These are phyloP conservation scores for Abrus pulchellus DNA, from an alignment of 306 rosid species.

Conservation along the genomic window DNA sequence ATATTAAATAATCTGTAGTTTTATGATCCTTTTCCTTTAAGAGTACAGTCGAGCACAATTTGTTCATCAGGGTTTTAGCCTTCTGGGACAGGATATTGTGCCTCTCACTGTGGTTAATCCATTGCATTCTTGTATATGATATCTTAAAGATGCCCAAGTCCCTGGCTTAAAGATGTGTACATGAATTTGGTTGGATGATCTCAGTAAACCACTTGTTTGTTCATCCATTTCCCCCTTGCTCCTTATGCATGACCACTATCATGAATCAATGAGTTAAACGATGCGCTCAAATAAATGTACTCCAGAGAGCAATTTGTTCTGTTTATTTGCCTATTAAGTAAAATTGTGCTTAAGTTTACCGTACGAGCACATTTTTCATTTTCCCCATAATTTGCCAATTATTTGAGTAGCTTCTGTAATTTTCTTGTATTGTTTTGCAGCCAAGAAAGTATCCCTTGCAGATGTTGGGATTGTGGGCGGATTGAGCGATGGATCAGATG, in stretches of 20 bases:
- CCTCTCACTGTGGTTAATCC: not conserved
- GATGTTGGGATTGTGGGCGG: constrained; percentile 93
- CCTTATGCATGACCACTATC: constrained; percentile 1
- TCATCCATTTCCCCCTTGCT: constrained; percentile 16
- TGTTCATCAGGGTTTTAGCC: constrained; percentile 9
- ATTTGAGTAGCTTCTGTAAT: constrained; percentile 35
- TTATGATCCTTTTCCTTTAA: constrained; percentile 25
- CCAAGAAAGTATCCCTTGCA: constrained; percentile 80
- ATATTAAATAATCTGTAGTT: not conserved
- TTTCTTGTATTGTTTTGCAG: constrained; percentile 59
- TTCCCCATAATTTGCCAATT: not conserved
- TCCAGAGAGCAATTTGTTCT: not conserved
- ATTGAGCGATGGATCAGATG: constrained; percentile 76
- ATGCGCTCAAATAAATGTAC: constrained; percentile 3
- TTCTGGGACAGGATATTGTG: constrained; percentile 9
- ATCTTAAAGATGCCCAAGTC: constrained; percentile 14
- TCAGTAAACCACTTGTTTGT: not conserved
- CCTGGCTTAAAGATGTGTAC: not conserved
- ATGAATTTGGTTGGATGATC: constrained; percentile 18
- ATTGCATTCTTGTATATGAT: constrained; percentile 22
- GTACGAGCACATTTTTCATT: not conserved
- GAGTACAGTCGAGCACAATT: constrained; percentile 26
- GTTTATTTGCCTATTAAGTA: not conserved
- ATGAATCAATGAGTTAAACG: constrained; percentile 25
- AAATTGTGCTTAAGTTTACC: not conserved